phyloP scores from a whole-genome alignment of 257 asterid species.

The Schizonepeta tenuifolia region DNA sequence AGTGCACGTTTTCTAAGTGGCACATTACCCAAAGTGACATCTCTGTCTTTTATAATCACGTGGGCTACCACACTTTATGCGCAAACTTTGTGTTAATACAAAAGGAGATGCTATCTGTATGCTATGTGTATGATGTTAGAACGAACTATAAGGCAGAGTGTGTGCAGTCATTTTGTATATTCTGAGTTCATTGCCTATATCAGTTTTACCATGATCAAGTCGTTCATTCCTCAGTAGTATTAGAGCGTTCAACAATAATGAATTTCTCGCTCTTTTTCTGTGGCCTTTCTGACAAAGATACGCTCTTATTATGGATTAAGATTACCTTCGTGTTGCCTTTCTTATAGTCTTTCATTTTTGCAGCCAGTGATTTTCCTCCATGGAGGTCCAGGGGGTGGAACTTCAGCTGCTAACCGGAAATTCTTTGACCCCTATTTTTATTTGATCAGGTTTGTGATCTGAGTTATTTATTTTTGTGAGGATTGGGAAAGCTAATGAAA shows the following conservation, averaged over 20 bases:
- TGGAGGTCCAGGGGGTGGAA: slow-evolving; percentile 99
- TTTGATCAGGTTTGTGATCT: slow-evolving; percentile 77
- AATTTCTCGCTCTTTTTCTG: not conserved
- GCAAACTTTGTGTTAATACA: too few relatives aligned
- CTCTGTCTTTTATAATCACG: too few relatives aligned
- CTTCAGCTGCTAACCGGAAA: slow-evolving; percentile 86
- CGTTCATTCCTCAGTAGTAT: not conserved
- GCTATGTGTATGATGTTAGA: too few relatives aligned
- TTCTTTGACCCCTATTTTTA: slow-evolving; percentile 86
- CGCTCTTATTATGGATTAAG: not conserved
- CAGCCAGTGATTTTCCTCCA: slow-evolving; percentile 95
- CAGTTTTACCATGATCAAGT: not conserved
- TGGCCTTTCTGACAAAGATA: slow-evolving; percentile 12
- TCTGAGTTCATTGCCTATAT: not conserved
- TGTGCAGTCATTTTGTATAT: not conserved
- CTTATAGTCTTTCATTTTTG: slow-evolving; percentile 33
- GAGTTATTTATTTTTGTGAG: slow-evolving; percentile 18
- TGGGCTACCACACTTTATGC: too few relatives aligned
- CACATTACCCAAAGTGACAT: too few relatives aligned
- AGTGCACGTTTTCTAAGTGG: too few relatives aligned
- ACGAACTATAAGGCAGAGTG: not conserved
- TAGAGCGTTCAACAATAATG: not conserved
- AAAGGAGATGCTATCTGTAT: not conserved
- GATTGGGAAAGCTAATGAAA: slow-evolving; percentile 23
- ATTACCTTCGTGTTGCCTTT: slow-evolving; percentile 16